Conservation (phyloP, 139 green algal species). For the Nannochloris sp. region DNA sequence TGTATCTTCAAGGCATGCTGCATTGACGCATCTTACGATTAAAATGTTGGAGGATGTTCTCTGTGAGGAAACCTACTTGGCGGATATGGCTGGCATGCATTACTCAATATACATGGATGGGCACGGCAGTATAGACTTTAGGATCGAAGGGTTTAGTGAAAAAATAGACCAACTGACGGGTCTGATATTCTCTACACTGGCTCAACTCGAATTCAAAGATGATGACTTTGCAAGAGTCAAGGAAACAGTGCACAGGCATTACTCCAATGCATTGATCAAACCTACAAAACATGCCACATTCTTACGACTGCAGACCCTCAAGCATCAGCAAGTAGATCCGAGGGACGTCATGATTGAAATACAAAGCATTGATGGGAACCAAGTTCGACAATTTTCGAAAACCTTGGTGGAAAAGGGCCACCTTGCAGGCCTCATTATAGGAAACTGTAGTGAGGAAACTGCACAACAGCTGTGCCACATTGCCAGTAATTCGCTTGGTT, state of each 20-base stretch:
- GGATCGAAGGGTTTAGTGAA: slow-evolving; percentile 82
- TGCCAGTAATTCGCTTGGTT: slow-evolving; percentile 4
- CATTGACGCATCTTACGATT: slow-evolving; percentile 48
- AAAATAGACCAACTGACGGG: slow-evolving; percentile 60
- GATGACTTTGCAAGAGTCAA: slow-evolving; percentile 44
- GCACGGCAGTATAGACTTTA: slow-evolving; percentile 58
- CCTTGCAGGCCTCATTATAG: slow-evolving; percentile 68
- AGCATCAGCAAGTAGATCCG: slow-evolving; percentile 20
- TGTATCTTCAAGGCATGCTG: slow-evolving; percentile 28
- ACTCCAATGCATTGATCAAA: slow-evolving; percentile 78
- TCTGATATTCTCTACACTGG: slow-evolving; percentile 54
- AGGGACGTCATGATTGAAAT: slow-evolving; percentile 27
- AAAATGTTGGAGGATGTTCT: slow-evolving; percentile 80
- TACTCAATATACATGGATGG: slow-evolving; percentile 49
- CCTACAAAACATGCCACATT: slow-evolving; percentile 68
- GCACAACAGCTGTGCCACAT: slow-evolving; percentile 31
- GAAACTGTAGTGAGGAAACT: slow-evolving; percentile 53
- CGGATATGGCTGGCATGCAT: slow-evolving; percentile 61
- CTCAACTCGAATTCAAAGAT: slow-evolving; percentile 19
- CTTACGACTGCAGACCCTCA: slow-evolving; percentile 55
- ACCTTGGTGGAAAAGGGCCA: slow-evolving; percentile 43
- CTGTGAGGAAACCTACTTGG: slow-evolving; percentile 82
- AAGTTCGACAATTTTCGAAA: slow-evolving; percentile 16
- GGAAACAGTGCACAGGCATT: slow-evolving; percentile 63
- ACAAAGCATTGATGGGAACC: slow-evolving; percentile 5